phyloP scores from a whole-genome alignment of 805 yeast species.

The Schizosaccharomyces osmophilus region DNA sequence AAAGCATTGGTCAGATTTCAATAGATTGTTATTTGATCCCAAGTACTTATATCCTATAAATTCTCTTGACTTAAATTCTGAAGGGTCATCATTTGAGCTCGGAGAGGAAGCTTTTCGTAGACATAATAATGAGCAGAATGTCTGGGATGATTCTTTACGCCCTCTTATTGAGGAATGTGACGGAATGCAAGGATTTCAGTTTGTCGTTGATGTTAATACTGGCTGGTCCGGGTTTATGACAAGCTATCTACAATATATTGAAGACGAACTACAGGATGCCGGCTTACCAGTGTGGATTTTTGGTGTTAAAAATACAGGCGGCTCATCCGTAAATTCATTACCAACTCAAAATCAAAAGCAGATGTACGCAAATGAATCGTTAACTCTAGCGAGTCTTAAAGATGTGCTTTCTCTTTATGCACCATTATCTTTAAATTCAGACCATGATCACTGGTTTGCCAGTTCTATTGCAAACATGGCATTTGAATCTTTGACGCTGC shows the following conservation, averaged over 20 bases:
- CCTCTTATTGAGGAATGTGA: constrained; percentile 50
- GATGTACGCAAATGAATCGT: neutral
- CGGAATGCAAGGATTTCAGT: constrained; percentile 38
- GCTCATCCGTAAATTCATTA: too few species aligned
- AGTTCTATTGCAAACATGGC: neutral
- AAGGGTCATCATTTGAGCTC: constrained; percentile 11
- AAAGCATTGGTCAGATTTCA: constrained; percentile 50
- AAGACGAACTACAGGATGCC: constrained; percentile 27
- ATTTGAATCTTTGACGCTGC: neutral
- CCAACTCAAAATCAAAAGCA: neutral
- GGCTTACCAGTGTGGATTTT: neutral
- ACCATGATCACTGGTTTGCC: neutral
- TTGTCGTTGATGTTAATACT: constrained; percentile 41
- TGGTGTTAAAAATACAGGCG: neutral
- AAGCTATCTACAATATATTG: constrained; percentile 24
- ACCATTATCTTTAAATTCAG: neutral
- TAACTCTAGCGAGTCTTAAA: too few species aligned
- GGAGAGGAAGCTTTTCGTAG: constrained; percentile 20
- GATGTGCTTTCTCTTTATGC: neutral
- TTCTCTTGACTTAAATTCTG: constrained; percentile 20
- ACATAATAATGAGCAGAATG: neutral
- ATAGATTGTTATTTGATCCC: constrained; percentile 41
- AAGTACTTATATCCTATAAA: constrained; percentile 11
- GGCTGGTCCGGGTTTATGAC: constrained; percentile 63
- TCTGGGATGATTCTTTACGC: constrained; percentile 33